Evolutionary conservation across 768 basidiomycete species (phyloP), one percentile per base, ranked within the genome.

Genomic region (Mycena latifolia): DNA sequence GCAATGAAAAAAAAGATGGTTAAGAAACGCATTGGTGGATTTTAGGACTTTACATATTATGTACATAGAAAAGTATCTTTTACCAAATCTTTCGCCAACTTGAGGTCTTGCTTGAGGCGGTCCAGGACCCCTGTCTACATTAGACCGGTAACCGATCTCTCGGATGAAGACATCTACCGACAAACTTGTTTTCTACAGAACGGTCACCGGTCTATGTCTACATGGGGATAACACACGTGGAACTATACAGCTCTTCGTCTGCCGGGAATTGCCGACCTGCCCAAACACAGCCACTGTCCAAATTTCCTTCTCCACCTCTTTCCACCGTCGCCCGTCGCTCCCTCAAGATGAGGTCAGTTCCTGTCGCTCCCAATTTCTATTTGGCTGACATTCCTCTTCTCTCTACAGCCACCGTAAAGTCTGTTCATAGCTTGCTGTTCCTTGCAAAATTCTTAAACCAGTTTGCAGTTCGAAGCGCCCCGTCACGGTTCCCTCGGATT

Each of bases 401-500:
- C 1, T 69, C 37, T 39, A 7, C 24, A 94, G 93, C 89, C 93
- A 94, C 79, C 93, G 93, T 89, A 94, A 94, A 91, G 93, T 94
- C 71, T 47, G 82, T 77, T 69, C 35, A 43, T n/a, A 69, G 37
- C 11, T 25, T 27, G 33, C 45, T 15, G 58, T 51, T 67, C 37
- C 53, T 56, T 24, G 22, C n/a, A 55, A 71, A 77, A 43, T 77
- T 39, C 65, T 71, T 63, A 74, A 61, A 65, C 74, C 68, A 55
- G 39, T 65, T 53, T 75, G 33, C 77, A 97, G 96, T 98, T 91
- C 85, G 96, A 99, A 92, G 95, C 95, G 72, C 97, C 97, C 77
- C 95, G 97, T 78, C 94, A 96, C 82, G 97, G 97, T 77, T 98
- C 96, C 71, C 91, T 99, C 75, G 97, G 96, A 77, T 97, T 96